Evolutionary conservation across 192 early-diverging fungal species (phyloP), one percentile per base, ranked within the genome.

Genomic region (Spizellomyces sp.): DNA sequence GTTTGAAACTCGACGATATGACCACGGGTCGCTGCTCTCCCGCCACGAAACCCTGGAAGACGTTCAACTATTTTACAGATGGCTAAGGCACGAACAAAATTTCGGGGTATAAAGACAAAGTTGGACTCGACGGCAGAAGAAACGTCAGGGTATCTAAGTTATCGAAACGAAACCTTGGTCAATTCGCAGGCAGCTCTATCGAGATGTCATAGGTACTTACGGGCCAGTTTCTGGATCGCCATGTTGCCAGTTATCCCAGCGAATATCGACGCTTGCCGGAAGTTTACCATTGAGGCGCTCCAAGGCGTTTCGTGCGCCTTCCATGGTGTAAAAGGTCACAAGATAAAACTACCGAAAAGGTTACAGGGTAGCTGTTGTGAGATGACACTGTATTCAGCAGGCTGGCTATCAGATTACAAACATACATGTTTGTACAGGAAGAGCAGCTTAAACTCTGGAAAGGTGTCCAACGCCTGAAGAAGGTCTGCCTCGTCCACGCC

Each of bases 401-500:
- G 0, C 15, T 55, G 52, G 3, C 62, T 45, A 17, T 42, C 5
- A 10, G 5, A 3, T 2, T 36, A 36, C 27, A 36, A 12, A 41
- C 70, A n/a, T 41, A 74, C 64, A 58, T 74, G 50, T 58, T 14
- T 36, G 41, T 48, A 74, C 43, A 66, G 63, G 46, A 67, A 67
- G n/a, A 67, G 21, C 15, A 60, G 41, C 8, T 15, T 66, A 55
- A 74, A 74, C 4, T 44, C 52, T 15, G 50, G 27, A 42, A 58
- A 74, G 17, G 48, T n/a, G 14, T 65, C 43, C 1, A 66, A 45
- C 4, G 65, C 63, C 10, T 17, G 6, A 45, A 74, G 63, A 42
- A 67, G 52, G 46, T 74, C 65, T n/a, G 64, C 72, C 45, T 74
- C 72, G 36, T 74, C 65, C 5, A 74, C 63, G 5, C 64, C 63